phyloP scores from a whole-genome alignment of 768 basidiomycete species.

The Auriscalpium orientale region DNA sequence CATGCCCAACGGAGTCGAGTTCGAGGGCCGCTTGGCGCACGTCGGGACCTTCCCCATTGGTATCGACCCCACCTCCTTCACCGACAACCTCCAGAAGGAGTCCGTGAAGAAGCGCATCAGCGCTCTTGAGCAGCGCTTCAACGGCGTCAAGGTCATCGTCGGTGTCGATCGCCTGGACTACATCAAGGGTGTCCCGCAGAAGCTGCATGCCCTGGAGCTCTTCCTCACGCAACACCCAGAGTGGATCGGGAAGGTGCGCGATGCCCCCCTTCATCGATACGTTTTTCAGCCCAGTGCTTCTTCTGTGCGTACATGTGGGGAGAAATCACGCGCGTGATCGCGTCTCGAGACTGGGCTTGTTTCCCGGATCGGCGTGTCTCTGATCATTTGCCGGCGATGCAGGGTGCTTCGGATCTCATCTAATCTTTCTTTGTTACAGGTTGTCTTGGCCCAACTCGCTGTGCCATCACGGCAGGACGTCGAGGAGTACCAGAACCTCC shows the following conservation, averaged over 20 bases:
- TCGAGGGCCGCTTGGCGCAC: slow-evolving; percentile 89
- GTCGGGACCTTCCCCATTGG: slow-evolving; percentile 99
- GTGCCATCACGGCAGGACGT: slow-evolving; percentile 98
- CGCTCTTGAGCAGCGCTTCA: slow-evolving; percentile 83
- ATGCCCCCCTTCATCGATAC: background rate
- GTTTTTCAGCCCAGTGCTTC: background rate
- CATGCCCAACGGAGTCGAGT: slow-evolving; percentile 97
- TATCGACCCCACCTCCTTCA: slow-evolving; percentile 91
- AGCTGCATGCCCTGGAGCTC: slow-evolving; percentile 91
- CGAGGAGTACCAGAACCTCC: slow-evolving; percentile 97
- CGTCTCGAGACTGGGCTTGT: no score
- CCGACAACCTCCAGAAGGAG: slow-evolving; percentile 76
- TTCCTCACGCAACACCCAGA: slow-evolving; percentile 98
- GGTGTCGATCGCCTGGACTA: slow-evolving; percentile 98
- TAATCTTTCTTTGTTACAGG: slow-evolving; percentile 33
- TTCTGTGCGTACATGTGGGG: no score
- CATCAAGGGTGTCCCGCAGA: slow-evolving; percentile 99
- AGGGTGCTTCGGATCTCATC: background rate
- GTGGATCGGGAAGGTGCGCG: slow-evolving; percentile 89
- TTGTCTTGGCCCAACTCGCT: slow-evolving; percentile 93
- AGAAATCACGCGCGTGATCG: no score
- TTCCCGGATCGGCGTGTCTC: no score
- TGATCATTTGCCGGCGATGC: background rate
- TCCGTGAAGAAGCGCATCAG: slow-evolving; percentile 75
- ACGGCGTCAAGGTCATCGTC: slow-evolving; percentile 93